phyloP scores from a whole-genome alignment of 768 basidiomycete genomes.

The Leucocoprinus leucothites region DNA sequence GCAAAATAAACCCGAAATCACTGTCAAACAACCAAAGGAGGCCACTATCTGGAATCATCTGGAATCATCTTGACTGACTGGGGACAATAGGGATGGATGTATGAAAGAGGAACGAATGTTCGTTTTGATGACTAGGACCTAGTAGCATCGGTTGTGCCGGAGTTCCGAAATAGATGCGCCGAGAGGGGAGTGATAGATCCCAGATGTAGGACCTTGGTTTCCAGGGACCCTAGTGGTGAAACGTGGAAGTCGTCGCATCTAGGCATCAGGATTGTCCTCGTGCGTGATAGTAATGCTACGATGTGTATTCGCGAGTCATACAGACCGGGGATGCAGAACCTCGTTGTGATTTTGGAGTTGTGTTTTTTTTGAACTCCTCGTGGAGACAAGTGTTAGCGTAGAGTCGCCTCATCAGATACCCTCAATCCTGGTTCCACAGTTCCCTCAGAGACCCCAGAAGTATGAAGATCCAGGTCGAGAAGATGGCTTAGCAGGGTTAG shows the following conservation, averaged over 20 bases:
- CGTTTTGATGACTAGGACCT: background rate
- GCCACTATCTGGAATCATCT: background rate
- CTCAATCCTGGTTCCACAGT: too few species aligned
- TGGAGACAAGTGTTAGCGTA: too few species aligned
- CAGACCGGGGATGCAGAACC: too few species aligned
- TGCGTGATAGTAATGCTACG: background rate
- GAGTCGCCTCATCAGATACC: too few species aligned
- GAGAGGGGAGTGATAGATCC: background rate
- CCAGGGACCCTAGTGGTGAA: conserved; percentile 4
- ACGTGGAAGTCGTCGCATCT: background rate
- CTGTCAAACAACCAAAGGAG: too few species aligned
- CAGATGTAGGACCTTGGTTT: conserved; percentile 6
- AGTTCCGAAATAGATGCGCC: background rate
- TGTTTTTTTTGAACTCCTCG: too few species aligned
- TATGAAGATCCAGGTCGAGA: background rate
- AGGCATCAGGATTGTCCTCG: too few species aligned
- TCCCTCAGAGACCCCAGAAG: background rate
- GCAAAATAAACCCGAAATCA: background rate
- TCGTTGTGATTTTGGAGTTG: too few species aligned
- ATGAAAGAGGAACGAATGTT: background rate
- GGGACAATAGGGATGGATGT: background rate
- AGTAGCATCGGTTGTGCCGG: background rate
- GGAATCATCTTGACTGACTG: background rate
- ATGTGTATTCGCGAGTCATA: too few species aligned
- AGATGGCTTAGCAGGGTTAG: background rate